Evolutionary conservation across 441 rosid species (phyloP), one percentile per base, ranked within the genome.

Genomic region (Metrosideros polymorpha): DNA sequence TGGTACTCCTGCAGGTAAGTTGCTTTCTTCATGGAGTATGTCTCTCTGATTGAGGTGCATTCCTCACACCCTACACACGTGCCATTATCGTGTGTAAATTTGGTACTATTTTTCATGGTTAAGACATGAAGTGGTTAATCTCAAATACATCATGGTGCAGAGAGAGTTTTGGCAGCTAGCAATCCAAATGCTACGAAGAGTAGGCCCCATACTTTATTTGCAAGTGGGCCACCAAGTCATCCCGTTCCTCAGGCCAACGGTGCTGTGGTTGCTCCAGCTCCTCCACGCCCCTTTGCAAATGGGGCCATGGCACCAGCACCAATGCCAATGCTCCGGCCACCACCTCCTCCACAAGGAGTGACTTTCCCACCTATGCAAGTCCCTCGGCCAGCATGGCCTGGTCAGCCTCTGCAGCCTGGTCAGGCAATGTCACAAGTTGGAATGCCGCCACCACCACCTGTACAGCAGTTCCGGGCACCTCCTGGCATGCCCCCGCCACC

Each of bases 151-250:
- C 2, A 19, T 25, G 85, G 53, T 90, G 89, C 94, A 98, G 99
- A 97, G 92, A 94, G 99, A 92, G 96, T 97, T 89, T 90, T 97
- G 93, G 99, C 99, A 50, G 95, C 98, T 76, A 97, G 97, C 89
- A 97, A 97, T 91, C 99, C 99, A 43, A 85, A 87, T 90, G 22
- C 96, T 24, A 96, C 92, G 76, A 97, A 91, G 92, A 97, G 97
- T 93, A 94, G 99, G 89, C 99, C 99, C 6, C 99, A 94, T 91
- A 97, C 99, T 3, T 85, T 96, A 83, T 97, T 97, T 83, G 99
- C 99, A 4, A 94, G 95, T 32, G 99, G 98, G 42, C 99, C 99
- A 18, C 99, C 99, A 79, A 89, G 94, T 7, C 94, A 92, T 61
- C 87, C 92, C n/a, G 91, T 91, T 85, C 84, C 94, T 83, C 96